phyloP scores from a whole-genome alignment of 148 eudicot genomes.

The Persicaria maculosa region DNA sequence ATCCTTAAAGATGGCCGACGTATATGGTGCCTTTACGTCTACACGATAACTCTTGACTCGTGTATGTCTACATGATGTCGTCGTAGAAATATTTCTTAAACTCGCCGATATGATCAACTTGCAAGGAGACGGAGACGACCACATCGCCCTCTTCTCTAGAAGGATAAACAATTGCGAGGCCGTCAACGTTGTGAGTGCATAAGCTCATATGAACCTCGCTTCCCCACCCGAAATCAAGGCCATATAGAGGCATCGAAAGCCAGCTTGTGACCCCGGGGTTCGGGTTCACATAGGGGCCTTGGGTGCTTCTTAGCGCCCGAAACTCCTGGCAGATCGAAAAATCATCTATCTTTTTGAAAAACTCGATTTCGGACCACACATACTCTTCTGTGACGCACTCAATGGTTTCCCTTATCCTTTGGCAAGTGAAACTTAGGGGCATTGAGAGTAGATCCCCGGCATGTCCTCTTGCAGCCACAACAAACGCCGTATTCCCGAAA shows the following conservation, averaged over 20 bases:
- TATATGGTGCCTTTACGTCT: too few species aligned
- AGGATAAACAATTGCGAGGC: not conserved
- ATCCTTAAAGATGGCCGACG: too few species aligned
- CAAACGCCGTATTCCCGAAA: conserved; percentile 42
- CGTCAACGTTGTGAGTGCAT: not conserved
- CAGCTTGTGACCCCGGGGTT: conserved; percentile 8
- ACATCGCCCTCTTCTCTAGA: not conserved
- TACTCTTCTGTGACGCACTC: conserved; percentile 25
- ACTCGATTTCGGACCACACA: conserved; percentile 18
- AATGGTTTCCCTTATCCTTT: conserved; percentile 27
- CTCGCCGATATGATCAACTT: conserved; percentile 3
- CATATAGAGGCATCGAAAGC: conserved; percentile 8
- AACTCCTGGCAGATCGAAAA: conserved; percentile 24
- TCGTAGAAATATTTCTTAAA: conserved; percentile 11
- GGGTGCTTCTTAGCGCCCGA: conserved; percentile 11
- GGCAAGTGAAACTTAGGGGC: conserved; percentile 29
- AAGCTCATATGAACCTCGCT: conserved; percentile 1
- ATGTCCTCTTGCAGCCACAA: conserved; percentile 9
- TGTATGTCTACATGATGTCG: conserved; percentile 1
- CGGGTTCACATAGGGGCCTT: conserved; percentile 15
- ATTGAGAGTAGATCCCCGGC: conserved; percentile 25
- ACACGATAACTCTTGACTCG: too few species aligned
- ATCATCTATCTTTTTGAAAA: conserved; percentile 18
- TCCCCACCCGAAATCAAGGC: conserved; percentile 13
- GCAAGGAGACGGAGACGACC: conserved; percentile 3